Evolutionary conservation across 345 rosid species (phyloP).

Genomic region (Salix brachista): DNA sequence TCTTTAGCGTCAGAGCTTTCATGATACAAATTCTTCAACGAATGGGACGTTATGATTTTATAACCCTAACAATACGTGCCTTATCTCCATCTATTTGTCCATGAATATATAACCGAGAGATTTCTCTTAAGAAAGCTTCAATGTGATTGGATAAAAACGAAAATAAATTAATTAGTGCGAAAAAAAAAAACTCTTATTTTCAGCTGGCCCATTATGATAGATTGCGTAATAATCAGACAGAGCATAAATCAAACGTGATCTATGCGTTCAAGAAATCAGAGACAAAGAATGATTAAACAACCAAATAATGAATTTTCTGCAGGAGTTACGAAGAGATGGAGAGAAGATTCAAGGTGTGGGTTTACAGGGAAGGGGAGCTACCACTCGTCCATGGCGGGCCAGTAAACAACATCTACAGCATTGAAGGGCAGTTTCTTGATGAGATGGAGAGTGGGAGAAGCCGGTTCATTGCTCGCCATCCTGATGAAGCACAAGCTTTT

Average conservation of each 20-base stretch:
- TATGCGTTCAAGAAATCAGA: neutral
- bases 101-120: neutral
- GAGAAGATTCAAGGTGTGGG: constrained; percentile 57
- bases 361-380: constrained; percentile 55
- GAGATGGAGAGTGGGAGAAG: constrained; percentile 40
- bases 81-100: neutral
- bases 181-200: neutral
- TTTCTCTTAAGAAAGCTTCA: neutral
- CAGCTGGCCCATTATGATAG: neutral
- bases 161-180: neutral
- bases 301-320: neutral
- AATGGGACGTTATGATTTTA: neutral
- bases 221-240: neutral
- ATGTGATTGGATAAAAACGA: neutral
- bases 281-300: neutral
- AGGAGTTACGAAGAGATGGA: constrained; percentile 64
- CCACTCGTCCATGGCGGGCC: constrained; percentile 54
- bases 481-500: constrained; percentile 51
- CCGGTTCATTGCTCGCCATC: constrained; percentile 39
- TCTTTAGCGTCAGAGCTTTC: neutral
- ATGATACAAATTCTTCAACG: neutral
- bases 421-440: constrained; percentile 57
- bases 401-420: constrained; percentile 41
- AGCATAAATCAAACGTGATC: too few relatives aligned
- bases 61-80: neutral